A percentile compares a stretch with the other conserved stretches of the same genome.
Conservation (phyloP, 305 asterid genomes). For the Andrographis paniculata region DNA sequence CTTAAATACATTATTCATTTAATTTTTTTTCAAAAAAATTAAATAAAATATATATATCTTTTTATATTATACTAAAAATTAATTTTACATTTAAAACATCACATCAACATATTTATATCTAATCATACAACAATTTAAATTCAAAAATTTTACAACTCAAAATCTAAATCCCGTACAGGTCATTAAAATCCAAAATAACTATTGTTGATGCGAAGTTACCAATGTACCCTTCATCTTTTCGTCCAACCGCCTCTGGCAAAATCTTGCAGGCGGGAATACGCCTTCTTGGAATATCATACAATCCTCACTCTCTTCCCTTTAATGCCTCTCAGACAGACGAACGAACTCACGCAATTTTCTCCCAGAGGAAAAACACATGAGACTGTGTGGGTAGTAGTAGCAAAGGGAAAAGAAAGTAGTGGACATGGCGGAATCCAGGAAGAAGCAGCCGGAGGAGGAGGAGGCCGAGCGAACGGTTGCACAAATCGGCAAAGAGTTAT, state of each 20-base stretch:
- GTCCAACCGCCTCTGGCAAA: slow-evolving; percentile 5
- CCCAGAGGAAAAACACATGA: background rate
- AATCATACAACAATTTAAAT: too few relatives aligned
- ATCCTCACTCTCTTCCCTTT: background rate
- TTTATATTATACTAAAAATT: too few relatives aligned
- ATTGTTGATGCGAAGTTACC: background rate
- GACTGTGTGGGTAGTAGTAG: too few relatives aligned
- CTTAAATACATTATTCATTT: too few relatives aligned
- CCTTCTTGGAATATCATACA: slow-evolving; percentile 6
- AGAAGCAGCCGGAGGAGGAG: slow-evolving; percentile 40
- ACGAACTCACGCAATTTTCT: slow-evolving; percentile 7
- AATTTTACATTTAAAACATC: too few relatives aligned
- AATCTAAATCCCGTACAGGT: too few relatives aligned
- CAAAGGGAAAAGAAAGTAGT: background rate
- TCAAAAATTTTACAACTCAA: too few relatives aligned
- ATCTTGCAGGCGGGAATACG: slow-evolving; percentile 26
- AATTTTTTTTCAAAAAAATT: too few relatives aligned
- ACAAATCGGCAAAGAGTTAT: slow-evolving; percentile 45
- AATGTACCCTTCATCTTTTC: slow-evolving; percentile 3
- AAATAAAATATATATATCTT: too few relatives aligned
- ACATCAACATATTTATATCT: too few relatives aligned
- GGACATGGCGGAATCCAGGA: slow-evolving; percentile 19
- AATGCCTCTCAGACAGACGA: too few relatives aligned
- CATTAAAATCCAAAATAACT: background rate
- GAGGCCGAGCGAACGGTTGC: slow-evolving; percentile 30